These are phyloP conservation scores for Aspergillus melleus DNA, from an alignment of 2,329 filamentous ascomycete species.

Conservation along the genomic window DNA sequence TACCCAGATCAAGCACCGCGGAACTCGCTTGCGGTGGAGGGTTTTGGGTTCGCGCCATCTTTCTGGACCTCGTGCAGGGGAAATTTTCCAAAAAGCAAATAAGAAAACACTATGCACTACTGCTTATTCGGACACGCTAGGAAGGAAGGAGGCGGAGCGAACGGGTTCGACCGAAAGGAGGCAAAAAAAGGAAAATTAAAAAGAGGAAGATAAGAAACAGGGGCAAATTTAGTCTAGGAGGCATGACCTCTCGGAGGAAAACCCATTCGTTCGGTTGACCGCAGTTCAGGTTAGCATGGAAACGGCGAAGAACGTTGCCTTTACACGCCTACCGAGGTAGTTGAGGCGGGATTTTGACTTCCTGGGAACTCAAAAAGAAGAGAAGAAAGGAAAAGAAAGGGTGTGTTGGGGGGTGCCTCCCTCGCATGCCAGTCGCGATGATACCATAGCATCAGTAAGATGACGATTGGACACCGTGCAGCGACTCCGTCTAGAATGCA, in stretches of 20 bases:
- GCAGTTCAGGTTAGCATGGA: not conserved
- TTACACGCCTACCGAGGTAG: not conserved
- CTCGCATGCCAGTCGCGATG: not conserved
- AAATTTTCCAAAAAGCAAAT: not conserved
- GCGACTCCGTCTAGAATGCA: constrained; percentile 1
- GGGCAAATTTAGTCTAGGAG: not conserved
- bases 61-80: constrained; percentile 2
- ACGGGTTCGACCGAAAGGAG: not conserved
- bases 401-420: not conserved
- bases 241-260: not conserved
- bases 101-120: not conserved
- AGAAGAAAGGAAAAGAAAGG: no score
- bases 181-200: not conserved
- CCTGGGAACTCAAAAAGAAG: not conserved
- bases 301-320: not conserved
- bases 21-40: constrained; percentile 7
- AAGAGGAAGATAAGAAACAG: no score
- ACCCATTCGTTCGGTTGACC: not conserved
- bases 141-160: not conserved
- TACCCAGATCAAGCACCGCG: constrained; percentile 10
- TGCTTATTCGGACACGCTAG: constrained; percentile 1
- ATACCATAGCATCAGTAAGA: not conserved
- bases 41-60: not conserved
- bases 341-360: not conserved
- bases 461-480: not conserved